Evolutionary conservation across 371 early-diverging fungal species (phyloP), one percentile per base, ranked within the genome.

Genomic region (Mortierella sp.): DNA sequence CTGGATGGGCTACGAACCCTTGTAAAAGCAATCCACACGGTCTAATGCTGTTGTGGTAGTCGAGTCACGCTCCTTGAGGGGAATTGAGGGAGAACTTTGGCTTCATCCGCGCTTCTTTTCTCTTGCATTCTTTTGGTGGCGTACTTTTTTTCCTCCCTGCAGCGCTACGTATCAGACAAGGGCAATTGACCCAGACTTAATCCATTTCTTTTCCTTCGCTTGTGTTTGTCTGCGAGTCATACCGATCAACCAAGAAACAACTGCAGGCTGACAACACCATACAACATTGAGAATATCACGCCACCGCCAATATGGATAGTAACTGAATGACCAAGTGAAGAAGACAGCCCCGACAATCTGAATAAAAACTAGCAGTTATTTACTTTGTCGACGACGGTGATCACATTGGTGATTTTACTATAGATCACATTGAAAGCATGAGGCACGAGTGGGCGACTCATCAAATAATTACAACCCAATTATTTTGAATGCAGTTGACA

Each of bases 1-100:
- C n/a, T n/a, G n/a, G n/a, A n/a, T n/a, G n/a, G n/a, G n/a, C n/a
- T n/a, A n/a, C n/a, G 29, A 29, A 13, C 29, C 31, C 31, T 29
- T 61, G 61, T 22, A 48, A 61, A 61, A 37, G 61, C 61, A 61
- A 61, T 61, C 61, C 37, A 61, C 61, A 34, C 37, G 61, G 61
- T 34, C 61, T 61, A 37, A 61, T 37, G 61, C 61, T 37, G 37
- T 8, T 37, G 61, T 61, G 61, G 61, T 61, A 61, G 61, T 34
- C 61, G 61, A 61, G 37, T 39, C 61, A 61, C 39, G 61, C 37
- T 61, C 61, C 61, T 61, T 37, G 61, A 61, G 19, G 9, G 16
- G 22, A 48, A 22, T n/a, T n/a, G n/a, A n/a, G n/a, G n/a, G n/a
- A 34, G 37, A 34, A 61, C 37, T 55, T 61, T 9, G 39, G 22